Conservation (phyloP, 1,284 basidiomycete genomes). For the Ustilago nuda region DNA sequence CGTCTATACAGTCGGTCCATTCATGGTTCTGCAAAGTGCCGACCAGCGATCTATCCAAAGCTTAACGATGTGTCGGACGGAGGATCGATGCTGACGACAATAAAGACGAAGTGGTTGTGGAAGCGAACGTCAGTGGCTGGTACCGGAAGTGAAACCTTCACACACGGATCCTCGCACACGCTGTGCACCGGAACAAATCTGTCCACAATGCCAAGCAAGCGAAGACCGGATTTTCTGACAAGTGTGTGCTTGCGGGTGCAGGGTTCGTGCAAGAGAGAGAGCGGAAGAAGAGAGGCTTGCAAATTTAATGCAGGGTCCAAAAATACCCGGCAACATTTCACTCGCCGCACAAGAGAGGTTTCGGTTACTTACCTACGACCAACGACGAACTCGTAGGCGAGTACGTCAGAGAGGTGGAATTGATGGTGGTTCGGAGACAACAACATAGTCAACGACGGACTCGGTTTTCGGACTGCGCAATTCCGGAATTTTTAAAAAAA, state of each 20-base stretch:
- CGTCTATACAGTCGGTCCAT: neutral
- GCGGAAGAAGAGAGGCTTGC: conserved; percentile 17
- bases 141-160: conserved; percentile 3
- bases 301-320: conserved; percentile 35
- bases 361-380: too few relatives aligned
- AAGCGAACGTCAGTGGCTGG: conserved; percentile 9
- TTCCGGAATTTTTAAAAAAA: too few relatives aligned
- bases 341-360: neutral
- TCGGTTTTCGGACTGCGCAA: too few relatives aligned
- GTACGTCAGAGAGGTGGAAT: too few relatives aligned
- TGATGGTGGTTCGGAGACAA: too few relatives aligned
- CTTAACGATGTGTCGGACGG: neutral
- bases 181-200: conserved; percentile 1
- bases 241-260: neutral
- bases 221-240: neutral
- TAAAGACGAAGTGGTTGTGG: neutral
- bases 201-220: neutral
- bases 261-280: neutral
- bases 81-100: conserved; percentile 7
- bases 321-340: conserved; percentile 1
- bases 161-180: neutral
- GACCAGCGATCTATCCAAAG: neutral
- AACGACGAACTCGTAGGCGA: too few relatives aligned
- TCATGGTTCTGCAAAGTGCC: neutral
- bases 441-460: too few relatives aligned